A percentile compares a stretch with the other conserved stretches of the same genome.
phyloP scores from a whole-genome alignment of 331 rosid genomes.

The Dryas integrifolia region DNA sequence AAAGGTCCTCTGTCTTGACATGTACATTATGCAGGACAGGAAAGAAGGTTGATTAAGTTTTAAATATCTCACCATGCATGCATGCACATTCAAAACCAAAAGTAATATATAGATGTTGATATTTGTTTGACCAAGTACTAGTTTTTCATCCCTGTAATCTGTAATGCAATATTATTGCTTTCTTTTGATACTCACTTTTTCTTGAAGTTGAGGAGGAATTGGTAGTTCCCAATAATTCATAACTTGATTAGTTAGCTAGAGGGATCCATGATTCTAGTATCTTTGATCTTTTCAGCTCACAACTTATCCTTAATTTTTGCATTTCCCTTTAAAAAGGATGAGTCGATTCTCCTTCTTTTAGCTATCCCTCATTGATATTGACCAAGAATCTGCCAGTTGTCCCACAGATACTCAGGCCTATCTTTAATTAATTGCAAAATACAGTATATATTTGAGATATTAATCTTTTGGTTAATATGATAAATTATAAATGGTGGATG shows the following conservation, averaged over 20 bases:
- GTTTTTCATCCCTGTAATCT: too few species aligned
- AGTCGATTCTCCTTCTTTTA: too few species aligned
- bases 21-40: constrained; percentile 6
- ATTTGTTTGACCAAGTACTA: constrained; percentile 15
- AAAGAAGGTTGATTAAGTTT: not conserved
- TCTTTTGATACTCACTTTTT: not conserved
- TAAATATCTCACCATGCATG: not conserved
- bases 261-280: not conserved
- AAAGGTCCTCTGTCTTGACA: not conserved
- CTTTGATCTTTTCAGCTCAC: too few species aligned
- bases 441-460: too few species aligned
- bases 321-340: too few species aligned
- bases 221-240: not conserved
- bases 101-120: constrained; percentile 4
- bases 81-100: not conserved
- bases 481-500: too few species aligned
- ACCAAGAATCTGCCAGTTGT: too few species aligned
- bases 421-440: too few species aligned
- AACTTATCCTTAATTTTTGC: too few species aligned
- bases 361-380: too few species aligned
- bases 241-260: not conserved
- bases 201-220: not conserved
- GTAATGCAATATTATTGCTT: not conserved
- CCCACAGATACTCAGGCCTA: too few species aligned
- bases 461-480: too few species aligned